Evolutionary conservation across 768 basidiomycete genomes (phyloP).

Genomic region (Russula emetica): DNA sequence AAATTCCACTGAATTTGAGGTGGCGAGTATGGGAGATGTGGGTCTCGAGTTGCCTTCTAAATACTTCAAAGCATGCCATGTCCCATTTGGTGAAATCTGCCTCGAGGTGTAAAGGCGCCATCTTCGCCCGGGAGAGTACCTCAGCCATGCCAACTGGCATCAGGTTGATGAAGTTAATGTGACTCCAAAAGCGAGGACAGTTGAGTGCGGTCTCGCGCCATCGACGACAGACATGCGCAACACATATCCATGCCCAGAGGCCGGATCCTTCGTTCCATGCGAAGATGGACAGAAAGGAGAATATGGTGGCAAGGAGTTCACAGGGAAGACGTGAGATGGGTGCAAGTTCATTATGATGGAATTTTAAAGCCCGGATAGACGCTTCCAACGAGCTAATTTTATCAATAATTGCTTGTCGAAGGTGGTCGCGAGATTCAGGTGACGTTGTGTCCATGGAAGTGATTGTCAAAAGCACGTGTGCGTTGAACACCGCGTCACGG

Average conservation of each 20-base stretch:
- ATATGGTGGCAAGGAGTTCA: slow-evolving; percentile 10
- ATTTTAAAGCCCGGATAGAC: slow-evolving; percentile 1
- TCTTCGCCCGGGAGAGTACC: slow-evolving; percentile 15
- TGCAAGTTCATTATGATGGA: slow-evolving; percentile 12
- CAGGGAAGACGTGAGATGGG: slow-evolving; percentile 16
- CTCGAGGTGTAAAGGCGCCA: slow-evolving; percentile 2
- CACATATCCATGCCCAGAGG: slow-evolving; percentile 6
- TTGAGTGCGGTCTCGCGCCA: slow-evolving; percentile 24
- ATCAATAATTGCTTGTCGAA: slow-evolving; percentile 9
- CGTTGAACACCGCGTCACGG: no score
- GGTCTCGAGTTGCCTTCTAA: not conserved
- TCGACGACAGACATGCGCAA: slow-evolving; percentile 20
- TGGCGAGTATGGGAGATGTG: slow-evolving; percentile 10
- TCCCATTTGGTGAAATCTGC: not conserved
- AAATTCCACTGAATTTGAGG: not conserved
- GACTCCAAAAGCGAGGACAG: slow-evolving; percentile 14
- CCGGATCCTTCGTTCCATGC: not conserved
- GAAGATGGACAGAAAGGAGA: not conserved
- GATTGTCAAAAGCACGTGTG: no score
- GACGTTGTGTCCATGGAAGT: not conserved
- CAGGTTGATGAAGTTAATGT: slow-evolving; percentile 7
- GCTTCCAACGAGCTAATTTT: slow-evolving; percentile 7
- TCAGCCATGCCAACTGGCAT: not conserved
- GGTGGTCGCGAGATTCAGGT: not conserved
- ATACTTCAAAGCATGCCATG: not conserved